Base-by-base conservation (phyloP, 768 basidiomycete species). In the Tricholoma furcatifolium region DNA sequence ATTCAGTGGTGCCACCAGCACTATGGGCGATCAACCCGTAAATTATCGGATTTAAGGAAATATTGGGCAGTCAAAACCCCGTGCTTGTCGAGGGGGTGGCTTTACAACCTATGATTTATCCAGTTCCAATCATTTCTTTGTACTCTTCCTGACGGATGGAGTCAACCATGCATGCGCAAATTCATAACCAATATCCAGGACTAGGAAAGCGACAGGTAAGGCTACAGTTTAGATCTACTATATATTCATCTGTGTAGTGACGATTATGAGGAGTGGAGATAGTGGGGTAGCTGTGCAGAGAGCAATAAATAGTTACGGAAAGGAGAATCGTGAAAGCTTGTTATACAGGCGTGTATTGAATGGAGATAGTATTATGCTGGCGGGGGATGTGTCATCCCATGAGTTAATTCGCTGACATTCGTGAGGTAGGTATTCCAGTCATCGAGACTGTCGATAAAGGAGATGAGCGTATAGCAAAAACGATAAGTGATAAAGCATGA, bases 351-450 rank as follows among this genome's bases (percentile, higher is more conserved):
- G 7, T 27, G 27, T 7, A 7, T 27, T 7, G 27, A 27, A 27
- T 27, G 27, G n/a, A 17, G 10, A 12, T 9, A 21, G 11, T 24
- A 47, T 34, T 51, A 51, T 30, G 36, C 35, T 21, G 45, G 45
- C 18, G 46, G 47, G 2, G 51, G 43, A 23, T 53, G 50, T 14
- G 43, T 59, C 43, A 55, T 47, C 39, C 65, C 62, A 30, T 71
- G 70, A 20, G 70, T 70, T 20, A 73, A 60, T 50, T 75, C 71
- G 60, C 72, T 70, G 24, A 76, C 68, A 47, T 70, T 76, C 31
- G 66, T 66, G 41, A 78, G 62, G 51, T 77, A 79, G 1, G 70
- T 63, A 9, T 70, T 71, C 77, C 76, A 79, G 44, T 77, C 75
- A 54, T 76, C 74, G 58, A 74, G 43, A 53, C 78, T 79, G 56